Percentiles rank a stretch among this genome's conserved stretches.
Conservation (phyloP, 1,284 basidiomycete species). For the Puccinia polysora region DNA sequence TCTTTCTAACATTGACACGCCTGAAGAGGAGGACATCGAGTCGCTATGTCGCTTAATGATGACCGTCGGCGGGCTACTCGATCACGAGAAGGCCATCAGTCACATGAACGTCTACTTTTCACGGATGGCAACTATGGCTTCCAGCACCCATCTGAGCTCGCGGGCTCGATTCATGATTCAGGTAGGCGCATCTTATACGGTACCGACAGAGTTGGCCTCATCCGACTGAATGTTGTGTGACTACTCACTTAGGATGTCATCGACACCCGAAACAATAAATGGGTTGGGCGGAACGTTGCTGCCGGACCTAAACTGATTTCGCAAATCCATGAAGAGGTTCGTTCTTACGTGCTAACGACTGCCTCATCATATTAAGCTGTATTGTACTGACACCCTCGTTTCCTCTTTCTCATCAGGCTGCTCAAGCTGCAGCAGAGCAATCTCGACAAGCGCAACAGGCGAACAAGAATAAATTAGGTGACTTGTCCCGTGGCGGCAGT, state of each 20-base stretch:
- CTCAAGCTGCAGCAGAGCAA: slow-evolving; percentile 37
- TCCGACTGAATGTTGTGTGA: not conserved
- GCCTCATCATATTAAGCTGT: no score
- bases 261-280: slow-evolving; percentile 36
- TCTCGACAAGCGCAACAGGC: slow-evolving; percentile 27
- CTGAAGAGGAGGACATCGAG: slow-evolving; percentile 97
- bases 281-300: slow-evolving; percentile 29
- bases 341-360: not conserved
- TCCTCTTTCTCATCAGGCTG: slow-evolving; percentile 17
- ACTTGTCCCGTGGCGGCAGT: slow-evolving; percentile 33
- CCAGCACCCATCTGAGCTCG: slow-evolving; percentile 56
- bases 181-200: slow-evolving; percentile 48
- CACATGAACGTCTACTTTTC: slow-evolving; percentile 91
- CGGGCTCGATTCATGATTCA: slow-evolving; percentile 39
- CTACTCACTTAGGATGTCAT: slow-evolving; percentile 33
- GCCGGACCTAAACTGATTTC: slow-evolving; percentile 29
- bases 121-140: slow-evolving; percentile 74
- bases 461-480: slow-evolving; percentile 24
- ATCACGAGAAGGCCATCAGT: slow-evolving; percentile 66
- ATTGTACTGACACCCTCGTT: not conserved
- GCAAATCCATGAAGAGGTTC: slow-evolving; percentile 36
- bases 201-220: not conserved
- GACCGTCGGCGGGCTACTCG: slow-evolving; percentile 78
- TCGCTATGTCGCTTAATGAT: slow-evolving; percentile 85
- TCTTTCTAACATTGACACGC: slow-evolving; percentile 82